These are phyloP conservation scores for Hanseniaspora meyeri DNA, from an alignment of 805 yeast species.

Conservation along the genomic window DNA sequence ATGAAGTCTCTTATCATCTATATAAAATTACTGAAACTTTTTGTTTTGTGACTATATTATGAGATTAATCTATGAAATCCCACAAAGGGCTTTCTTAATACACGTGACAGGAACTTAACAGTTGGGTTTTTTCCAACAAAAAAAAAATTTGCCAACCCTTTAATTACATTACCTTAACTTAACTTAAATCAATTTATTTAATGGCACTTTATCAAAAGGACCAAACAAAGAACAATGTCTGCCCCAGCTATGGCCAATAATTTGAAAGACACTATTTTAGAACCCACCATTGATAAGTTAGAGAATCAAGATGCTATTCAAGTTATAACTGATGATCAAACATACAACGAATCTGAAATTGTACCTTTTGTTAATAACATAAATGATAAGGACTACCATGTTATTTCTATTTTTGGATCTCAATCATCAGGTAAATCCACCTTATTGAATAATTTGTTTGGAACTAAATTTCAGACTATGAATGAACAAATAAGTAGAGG, in stretches of 20 bases:
- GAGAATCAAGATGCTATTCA: slow-evolving; percentile 75
- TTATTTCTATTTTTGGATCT: slow-evolving; percentile 91
- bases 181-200: neutral
- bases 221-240: neutral
- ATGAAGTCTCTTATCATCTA: neutral
- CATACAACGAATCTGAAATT: slow-evolving; percentile 51
- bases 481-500: slow-evolving; percentile 62
- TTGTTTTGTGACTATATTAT: too few species aligned
- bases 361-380: slow-evolving; percentile 2
- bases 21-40: neutral
- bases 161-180: neutral
- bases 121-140: too few species aligned
- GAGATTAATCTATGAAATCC: too few species aligned
- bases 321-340: slow-evolving; percentile 83
- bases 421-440: slow-evolving; percentile 97
- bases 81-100: too few species aligned
- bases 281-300: slow-evolving; percentile 32
- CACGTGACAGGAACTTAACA: neutral
- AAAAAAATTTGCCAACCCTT: neutral
- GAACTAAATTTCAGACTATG: slow-evolving; percentile 87
- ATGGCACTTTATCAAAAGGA: neutral
- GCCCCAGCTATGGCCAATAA: neutral
- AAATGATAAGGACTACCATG: slow-evolving; percentile 56
- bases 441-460: slow-evolving; percentile 69
- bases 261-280: neutral